Base-by-base conservation (phyloP, 768 basidiomycete genomes). In the Tricholoma terreum region DNA sequence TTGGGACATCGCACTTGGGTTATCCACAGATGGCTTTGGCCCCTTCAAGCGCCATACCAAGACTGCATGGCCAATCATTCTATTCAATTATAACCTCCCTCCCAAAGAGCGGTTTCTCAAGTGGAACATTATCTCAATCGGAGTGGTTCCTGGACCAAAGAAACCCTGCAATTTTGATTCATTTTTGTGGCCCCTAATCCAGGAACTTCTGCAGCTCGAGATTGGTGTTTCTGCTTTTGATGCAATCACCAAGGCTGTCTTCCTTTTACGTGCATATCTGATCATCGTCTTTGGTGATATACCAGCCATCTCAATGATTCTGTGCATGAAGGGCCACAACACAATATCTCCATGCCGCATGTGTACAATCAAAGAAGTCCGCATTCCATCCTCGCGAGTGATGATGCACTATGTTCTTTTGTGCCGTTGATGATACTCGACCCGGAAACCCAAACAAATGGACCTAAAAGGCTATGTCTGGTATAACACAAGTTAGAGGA, bases 31-130 rank as follows among this genome's bases (percentile, higher is more conserved):
- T 63, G 73, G 78, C 0, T 78, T 77, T 54, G 56, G 63, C 0
- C 68, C 74, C n/a, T 76, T 71, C 54, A 70, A 71, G 31, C 57
- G 67, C 2, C 60, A 63, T 0, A 63, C 61, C 1, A 56, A 61
- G 6, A 73, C 74, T 0, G 69, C 71, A 3, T 80, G 73, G 62
- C 79, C 77, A 0, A 59, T 81, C 4, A 53, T 81, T n/a, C n/a
- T n/a, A n/a, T n/a, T n/a, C n/a, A n/a, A n/a, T n/a, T 12, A 63
- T 50, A 69, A 71, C 35, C 61, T 69, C 30, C 59, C 59, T 6
- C 69, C 66, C 9, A 65, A 72, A 12, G 58, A 72, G 10, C 67
- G 40, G 65, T 1, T 58, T 75, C 36, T 61, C 78, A 27, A 27
- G 24, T 6, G 6, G 24, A 27, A 27, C 24, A 27, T 27, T 11